These are phyloP conservation scores for Termitomyces sp. DNA, from an alignment of 1,284 basidiomycete species.

Conservation along the genomic window DNA sequence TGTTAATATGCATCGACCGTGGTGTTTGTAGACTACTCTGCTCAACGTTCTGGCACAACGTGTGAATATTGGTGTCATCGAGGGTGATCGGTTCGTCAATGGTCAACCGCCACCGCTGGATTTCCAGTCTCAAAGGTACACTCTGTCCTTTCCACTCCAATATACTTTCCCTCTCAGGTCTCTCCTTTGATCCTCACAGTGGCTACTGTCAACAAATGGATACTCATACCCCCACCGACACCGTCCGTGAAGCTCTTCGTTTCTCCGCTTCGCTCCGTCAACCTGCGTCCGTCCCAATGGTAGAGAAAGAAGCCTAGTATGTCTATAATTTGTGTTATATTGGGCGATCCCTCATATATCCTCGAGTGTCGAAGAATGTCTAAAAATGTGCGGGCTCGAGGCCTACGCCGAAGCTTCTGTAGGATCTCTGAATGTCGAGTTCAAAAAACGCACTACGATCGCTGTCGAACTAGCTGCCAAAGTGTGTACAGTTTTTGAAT, in stretches of 20 bases:
- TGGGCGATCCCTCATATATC: neutral
- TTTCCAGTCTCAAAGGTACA: conserved; percentile 66
- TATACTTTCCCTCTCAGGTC: too few relatives aligned
- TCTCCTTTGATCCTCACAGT: neutral
- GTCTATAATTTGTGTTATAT: conserved; percentile 16
- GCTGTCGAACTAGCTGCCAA: conserved; percentile 79
- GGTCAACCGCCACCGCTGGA: conserved; percentile 66
- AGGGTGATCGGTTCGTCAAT: conserved; percentile 76
- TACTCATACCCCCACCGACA: conserved; percentile 66
- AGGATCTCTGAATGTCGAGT: conserved; percentile 71
- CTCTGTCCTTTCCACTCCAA: neutral
- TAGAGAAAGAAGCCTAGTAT: conserved; percentile 78
- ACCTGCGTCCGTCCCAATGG: conserved; percentile 55
- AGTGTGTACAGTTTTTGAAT: conserved; percentile 24
- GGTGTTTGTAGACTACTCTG: conserved; percentile 59
- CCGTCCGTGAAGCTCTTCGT: conserved; percentile 79
- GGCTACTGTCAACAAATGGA: conserved; percentile 78
- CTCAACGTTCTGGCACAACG: conserved; percentile 83
- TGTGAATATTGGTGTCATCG: conserved; percentile 74
- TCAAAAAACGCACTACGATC: conserved; percentile 77
- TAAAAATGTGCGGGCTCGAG: conserved; percentile 77
- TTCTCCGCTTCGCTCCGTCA: conserved; percentile 85
- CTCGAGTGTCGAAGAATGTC: conserved; percentile 66
- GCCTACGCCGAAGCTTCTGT: conserved; percentile 71
- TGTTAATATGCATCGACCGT: neutral